Evolutionary conservation across 2,329 filamentous ascomycete species (phyloP).

Genomic region (Penicillium sclerotiorum): DNA sequence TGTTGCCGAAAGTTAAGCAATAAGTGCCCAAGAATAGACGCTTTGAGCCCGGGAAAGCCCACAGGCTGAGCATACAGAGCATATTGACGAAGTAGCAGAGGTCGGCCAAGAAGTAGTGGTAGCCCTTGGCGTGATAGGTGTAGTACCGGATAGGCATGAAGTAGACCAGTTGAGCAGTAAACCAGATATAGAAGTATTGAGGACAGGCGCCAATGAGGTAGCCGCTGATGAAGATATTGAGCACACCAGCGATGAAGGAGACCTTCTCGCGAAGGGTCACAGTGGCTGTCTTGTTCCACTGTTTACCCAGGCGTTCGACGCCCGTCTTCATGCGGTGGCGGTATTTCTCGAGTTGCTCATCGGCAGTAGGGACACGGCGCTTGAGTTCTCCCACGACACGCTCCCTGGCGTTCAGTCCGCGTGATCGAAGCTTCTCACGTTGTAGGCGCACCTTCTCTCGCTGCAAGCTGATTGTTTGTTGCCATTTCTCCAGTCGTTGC

Average conservation of each 20-base stretch:
- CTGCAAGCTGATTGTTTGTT: constrained; percentile 78
- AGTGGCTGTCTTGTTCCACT: constrained; percentile 86
- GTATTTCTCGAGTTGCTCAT: constrained; percentile 92
- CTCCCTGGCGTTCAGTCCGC: constrained; percentile 77
- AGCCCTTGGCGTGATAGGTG: constrained; percentile 86
- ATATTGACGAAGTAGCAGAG: constrained; percentile 98
- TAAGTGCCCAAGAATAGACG: constrained; percentile 89
- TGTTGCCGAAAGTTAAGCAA: constrained; percentile 93
- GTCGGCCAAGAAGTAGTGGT: constrained; percentile 96
- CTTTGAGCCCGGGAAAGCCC: constrained; percentile 88
- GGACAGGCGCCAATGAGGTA: constrained; percentile 88
- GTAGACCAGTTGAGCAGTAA: constrained; percentile 81
- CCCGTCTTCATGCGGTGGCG: constrained; percentile 81
- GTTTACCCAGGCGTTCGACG: constrained; percentile 81
- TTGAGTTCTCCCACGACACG: constrained; percentile 93
- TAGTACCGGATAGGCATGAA: constrained; percentile 97
- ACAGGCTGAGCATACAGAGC: constrained; percentile 77
- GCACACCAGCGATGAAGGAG: constrained; percentile 91
- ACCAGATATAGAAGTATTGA: constrained; percentile 90
- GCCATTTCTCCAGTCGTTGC: constrained; percentile 87
- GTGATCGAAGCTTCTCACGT: constrained; percentile 75
- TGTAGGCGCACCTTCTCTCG: constrained; percentile 83
- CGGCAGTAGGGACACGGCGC: constrained; percentile 78
- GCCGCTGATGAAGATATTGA: constrained; percentile 96
- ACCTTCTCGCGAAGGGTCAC: constrained; percentile 92